A percentile compares a stretch with the other conserved stretches of the same genome.
phyloP scores from a whole-genome alignment of 805 yeast species.

The Helenozyma rhizophorensis region DNA sequence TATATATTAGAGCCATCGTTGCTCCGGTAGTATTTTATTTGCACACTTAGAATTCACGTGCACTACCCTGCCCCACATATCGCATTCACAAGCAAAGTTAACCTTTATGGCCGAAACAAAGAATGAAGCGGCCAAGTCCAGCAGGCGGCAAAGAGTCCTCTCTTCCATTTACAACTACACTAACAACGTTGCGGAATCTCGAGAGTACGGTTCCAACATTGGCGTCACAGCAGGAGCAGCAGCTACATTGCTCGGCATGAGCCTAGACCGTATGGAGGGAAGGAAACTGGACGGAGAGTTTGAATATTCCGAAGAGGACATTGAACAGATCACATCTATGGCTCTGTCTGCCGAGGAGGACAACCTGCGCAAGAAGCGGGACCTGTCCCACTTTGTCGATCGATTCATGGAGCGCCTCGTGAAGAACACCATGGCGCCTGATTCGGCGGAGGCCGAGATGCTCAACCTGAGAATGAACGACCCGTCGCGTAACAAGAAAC shows the following conservation, averaged over 20 bases:
- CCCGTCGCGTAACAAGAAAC: slow-evolving; percentile 40
- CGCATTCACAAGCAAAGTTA: no score
- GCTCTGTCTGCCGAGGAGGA: slow-evolving; percentile 28
- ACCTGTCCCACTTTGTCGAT: slow-evolving; percentile 51
- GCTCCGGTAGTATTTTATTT: background rate
- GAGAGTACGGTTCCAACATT: slow-evolving; percentile 21
- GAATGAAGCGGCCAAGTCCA: no score
- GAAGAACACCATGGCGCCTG: slow-evolving; percentile 46
- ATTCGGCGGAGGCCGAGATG: slow-evolving; percentile 43
- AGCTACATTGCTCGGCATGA: slow-evolving; percentile 30
- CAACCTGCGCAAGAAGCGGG: slow-evolving; percentile 5
- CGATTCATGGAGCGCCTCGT: slow-evolving; percentile 50
- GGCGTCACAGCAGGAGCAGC: slow-evolving; percentile 37
- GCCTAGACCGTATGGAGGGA: slow-evolving; percentile 19
- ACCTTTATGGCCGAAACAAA: no score
- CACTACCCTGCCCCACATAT: background rate
- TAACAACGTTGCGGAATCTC: slow-evolving; percentile 21
- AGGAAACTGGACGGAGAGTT: slow-evolving; percentile 1
- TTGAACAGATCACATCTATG: slow-evolving; percentile 22
- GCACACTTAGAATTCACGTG: background rate
- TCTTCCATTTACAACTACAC: slow-evolving; percentile 21
- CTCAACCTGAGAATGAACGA: slow-evolving; percentile 41
- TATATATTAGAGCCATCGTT: no score
- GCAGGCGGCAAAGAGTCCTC: slow-evolving; percentile 11
- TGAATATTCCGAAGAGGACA: slow-evolving; percentile 24